A percentile compares a stretch with the other conserved stretches of the same genome.
phyloP scores from a whole-genome alignment of 2,329 filamentous ascomycete genomes.

The Pseudogymnoascus verrucosus region DNA sequence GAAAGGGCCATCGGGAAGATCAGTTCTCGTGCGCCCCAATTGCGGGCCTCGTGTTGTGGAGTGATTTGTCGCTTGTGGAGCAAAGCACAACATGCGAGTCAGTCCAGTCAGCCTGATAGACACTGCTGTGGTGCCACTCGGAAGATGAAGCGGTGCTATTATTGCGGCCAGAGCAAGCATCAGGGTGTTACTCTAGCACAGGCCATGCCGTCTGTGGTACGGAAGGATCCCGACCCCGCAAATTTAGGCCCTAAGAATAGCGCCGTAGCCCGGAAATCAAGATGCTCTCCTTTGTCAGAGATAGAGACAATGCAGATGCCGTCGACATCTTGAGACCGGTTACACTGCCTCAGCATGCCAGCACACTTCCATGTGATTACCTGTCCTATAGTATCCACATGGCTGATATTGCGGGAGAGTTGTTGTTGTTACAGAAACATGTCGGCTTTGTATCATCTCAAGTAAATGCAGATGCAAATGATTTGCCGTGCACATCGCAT shows the following conservation, averaged over 20 bases:
- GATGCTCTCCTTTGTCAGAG: background rate
- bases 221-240: conserved; percentile 7
- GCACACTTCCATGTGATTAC: background rate
- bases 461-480: background rate
- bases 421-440: background rate
- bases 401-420: background rate
- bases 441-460: background rate
- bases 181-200: background rate
- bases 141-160: conserved; percentile 2
- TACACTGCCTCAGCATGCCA: background rate
- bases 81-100: conserved; percentile 1
- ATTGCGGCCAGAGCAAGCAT: background rate
- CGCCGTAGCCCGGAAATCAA: background rate
- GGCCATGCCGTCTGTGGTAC: conserved; percentile 5
- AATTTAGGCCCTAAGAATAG: conserved; percentile 1
- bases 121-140: background rate
- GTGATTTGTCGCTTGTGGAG: conserved; percentile 5
- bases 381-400: background rate
- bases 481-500: background rate
- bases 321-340: background rate
- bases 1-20: conserved; percentile 1
- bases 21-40: conserved; percentile 1
- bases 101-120: background rate
- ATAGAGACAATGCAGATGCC: background rate
- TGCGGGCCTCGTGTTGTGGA: conserved; percentile 2